Evolutionary conservation across 139 green algal species (phyloP).

Genomic region (Pycnococcus provasolii): DNA sequence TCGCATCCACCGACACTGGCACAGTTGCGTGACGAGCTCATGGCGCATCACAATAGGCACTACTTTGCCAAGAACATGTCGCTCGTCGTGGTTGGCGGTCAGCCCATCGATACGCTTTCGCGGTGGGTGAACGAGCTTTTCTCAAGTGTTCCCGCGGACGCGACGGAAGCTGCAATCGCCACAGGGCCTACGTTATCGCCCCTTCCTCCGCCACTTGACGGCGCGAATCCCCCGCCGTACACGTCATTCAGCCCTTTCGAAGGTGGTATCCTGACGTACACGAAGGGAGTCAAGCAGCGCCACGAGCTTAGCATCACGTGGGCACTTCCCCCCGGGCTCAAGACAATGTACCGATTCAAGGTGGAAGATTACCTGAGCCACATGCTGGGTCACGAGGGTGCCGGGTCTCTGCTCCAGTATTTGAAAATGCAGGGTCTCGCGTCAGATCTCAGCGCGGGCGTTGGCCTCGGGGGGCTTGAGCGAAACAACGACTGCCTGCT

Average conservation of each 20-base stretch:
- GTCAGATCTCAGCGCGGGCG: conserved; percentile 64
- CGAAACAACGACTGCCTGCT: conserved; percentile 43
- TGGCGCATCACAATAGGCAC: conserved; percentile 70
- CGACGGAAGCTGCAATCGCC: background rate
- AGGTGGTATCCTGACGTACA: too few relatives aligned
- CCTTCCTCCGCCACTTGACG: too few relatives aligned
- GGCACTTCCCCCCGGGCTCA: conserved; percentile 60
- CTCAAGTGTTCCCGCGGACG: conserved; percentile 3
- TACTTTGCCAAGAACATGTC: conserved; percentile 84
- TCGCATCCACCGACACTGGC: conserved; percentile 41
- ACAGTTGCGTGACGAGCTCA: conserved; percentile 53
- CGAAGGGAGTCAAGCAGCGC: background rate
- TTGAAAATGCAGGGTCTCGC: conserved; percentile 46
- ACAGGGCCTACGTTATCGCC: background rate
- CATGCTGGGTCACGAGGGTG: conserved; percentile 74
- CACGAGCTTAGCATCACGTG: conserved; percentile 69
- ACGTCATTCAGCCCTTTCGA: too few relatives aligned
- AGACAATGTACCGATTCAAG: conserved; percentile 59
- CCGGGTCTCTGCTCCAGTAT: conserved; percentile 2
- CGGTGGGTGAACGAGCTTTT: conserved; percentile 53
- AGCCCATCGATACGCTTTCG: conserved; percentile 61
- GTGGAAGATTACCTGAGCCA: conserved; percentile 80
- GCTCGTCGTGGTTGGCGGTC: conserved; percentile 82
- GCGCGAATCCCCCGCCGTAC: too few relatives aligned
- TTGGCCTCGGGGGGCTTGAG: conserved; percentile 51